These are phyloP conservation scores for Naematelia aurantialba DNA, from an alignment of 768 basidiomycete species.

Conservation along the genomic window DNA sequence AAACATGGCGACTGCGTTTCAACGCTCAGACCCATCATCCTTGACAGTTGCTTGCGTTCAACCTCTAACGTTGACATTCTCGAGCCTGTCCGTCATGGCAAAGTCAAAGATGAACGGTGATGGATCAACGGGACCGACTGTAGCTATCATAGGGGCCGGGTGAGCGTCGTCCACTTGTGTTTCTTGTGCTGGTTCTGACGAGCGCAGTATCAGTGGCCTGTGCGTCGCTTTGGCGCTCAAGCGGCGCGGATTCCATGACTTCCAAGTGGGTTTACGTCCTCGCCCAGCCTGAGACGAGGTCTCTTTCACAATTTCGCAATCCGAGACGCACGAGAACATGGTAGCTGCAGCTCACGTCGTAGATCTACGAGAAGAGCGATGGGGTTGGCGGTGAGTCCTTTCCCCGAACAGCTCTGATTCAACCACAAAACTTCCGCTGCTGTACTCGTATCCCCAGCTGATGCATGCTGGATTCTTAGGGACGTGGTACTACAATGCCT, in stretches of 20 bases:
- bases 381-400: conserved; percentile 19
- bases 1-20: not conserved
- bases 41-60: not conserved
- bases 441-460: too few species aligned
- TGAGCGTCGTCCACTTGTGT: conserved; percentile 1
- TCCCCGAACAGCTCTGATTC: conserved; percentile 12
- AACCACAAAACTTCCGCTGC: conserved; percentile 11
- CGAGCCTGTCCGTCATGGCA: not conserved
- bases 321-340: too few species aligned
- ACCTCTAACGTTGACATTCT: not conserved
- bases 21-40: not conserved
- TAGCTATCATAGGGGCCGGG: conserved; percentile 32
- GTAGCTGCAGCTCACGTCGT: too few species aligned
- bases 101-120: not conserved
- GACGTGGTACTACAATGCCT: conserved; percentile 10
- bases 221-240: conserved; percentile 18
- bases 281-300: not conserved
- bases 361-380: conserved; percentile 30
- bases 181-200: not conserved
- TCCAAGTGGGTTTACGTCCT: conserved; percentile 12
- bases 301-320: too few species aligned
- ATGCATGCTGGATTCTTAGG: too few species aligned
- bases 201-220: conserved; percentile 21
- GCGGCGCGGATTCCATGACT: conserved; percentile 21
- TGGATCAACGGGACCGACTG: not conserved